Conservation (phyloP, 257 asterid species). For the Petunia axillaris region DNA sequence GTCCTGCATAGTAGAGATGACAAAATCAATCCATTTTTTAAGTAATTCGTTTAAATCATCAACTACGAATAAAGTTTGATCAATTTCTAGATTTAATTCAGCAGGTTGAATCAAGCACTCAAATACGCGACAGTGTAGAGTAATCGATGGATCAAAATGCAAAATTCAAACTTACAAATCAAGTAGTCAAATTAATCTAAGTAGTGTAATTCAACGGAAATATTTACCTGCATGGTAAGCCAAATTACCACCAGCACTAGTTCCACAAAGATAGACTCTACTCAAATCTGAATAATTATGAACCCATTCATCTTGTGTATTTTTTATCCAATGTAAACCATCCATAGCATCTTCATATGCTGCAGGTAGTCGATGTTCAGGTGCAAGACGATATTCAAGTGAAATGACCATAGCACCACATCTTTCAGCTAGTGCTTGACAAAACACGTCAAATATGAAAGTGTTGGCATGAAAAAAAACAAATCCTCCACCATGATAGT, state of each 20-base stretch:
- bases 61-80: no score
- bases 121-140: no score
- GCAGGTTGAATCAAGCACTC: no score
- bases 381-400: slow-evolving; percentile 56
- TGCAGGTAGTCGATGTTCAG: slow-evolving; percentile 49
- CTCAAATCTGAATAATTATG: slow-evolving; percentile 37
- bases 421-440: slow-evolving; percentile 38
- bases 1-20: background rate
- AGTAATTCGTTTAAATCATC: no score
- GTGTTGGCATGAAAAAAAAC: slow-evolving; percentile 45
- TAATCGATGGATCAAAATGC: no score
- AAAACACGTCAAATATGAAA: slow-evolving; percentile 37
- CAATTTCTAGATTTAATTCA: no score
- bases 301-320: slow-evolving; percentile 40
- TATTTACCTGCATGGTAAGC: slow-evolving; percentile 43
- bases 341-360: slow-evolving; percentile 54
- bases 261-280: slow-evolving; percentile 37
- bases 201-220: no score
- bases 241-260: slow-evolving; percentile 47
- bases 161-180: no score
- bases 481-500: slow-evolving; percentile 64
- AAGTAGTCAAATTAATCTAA: no score
- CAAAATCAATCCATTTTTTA: background rate
- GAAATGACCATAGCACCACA: slow-evolving; percentile 49
- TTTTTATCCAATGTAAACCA: slow-evolving; percentile 38